A percentile compares a stretch with the other conserved stretches of the same genome.
Conservation (phyloP, 139 green algal genomes). For the Chlamydomonas sp. region DNA sequence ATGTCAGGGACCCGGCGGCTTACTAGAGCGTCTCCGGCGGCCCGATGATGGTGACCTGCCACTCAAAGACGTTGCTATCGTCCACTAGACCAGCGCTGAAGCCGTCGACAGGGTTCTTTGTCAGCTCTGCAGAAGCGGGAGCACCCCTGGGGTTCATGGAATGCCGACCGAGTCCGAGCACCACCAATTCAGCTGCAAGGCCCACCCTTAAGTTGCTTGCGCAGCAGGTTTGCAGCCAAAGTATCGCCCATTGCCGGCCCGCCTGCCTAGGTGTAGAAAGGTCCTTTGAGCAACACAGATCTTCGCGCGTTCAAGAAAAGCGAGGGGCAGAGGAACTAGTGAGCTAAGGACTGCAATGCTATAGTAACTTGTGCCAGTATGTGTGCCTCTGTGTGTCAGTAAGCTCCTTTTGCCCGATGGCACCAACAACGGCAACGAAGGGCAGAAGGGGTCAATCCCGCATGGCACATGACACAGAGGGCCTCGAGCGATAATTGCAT, state of each 20-base stretch:
- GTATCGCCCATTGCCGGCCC: slow-evolving; percentile 5
- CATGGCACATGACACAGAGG: too few relatives aligned
- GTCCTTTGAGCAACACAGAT: not conserved
- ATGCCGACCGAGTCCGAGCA: not conserved
- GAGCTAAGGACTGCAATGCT: too few relatives aligned
- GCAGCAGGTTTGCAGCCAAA: slow-evolving; percentile 67
- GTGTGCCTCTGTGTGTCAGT: too few relatives aligned
- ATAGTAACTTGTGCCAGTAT: too few relatives aligned
- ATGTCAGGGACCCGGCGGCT: slow-evolving; percentile 10
- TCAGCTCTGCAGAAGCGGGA: slow-evolving; percentile 85
- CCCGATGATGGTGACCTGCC: slow-evolving; percentile 97
- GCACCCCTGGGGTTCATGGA: too few relatives aligned
- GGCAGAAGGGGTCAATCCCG: too few relatives aligned
- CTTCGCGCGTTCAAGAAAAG: not conserved
- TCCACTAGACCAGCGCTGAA: slow-evolving; percentile 98
- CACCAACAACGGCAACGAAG: too few relatives aligned
- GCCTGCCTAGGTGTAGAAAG: too few relatives aligned
- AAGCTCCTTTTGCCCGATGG: too few relatives aligned
- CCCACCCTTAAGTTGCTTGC: slow-evolving; percentile 94
- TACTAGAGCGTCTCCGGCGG: slow-evolving; percentile 98
- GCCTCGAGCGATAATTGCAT: too few relatives aligned
- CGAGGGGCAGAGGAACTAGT: too few relatives aligned
- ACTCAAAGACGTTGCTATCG: slow-evolving; percentile 98
- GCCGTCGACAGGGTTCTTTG: slow-evolving; percentile 96
- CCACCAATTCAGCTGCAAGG: not conserved